phyloP scores from a whole-genome alignment of 768 basidiomycete species.

The Lactarius hengduanensis region DNA sequence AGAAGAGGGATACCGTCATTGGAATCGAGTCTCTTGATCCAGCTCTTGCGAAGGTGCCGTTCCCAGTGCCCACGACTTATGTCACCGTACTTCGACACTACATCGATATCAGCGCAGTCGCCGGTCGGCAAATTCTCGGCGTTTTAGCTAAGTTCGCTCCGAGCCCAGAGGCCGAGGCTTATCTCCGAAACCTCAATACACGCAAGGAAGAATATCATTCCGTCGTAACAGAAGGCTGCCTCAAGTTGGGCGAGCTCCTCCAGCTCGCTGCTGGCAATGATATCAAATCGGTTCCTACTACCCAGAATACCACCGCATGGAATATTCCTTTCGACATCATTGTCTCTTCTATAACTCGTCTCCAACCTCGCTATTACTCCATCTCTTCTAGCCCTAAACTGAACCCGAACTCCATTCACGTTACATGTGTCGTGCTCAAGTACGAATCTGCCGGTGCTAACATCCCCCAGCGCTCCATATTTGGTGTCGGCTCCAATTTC shows the following conservation, averaged over 20 bases:
- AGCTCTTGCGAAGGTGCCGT: slow-evolving; percentile 96
- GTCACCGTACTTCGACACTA: slow-evolving; percentile 92
- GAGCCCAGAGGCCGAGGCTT: slow-evolving; percentile 67
- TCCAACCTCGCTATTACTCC: slow-evolving; percentile 97
- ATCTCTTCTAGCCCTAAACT: slow-evolving; percentile 98
- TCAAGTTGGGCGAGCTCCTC: slow-evolving; percentile 91
- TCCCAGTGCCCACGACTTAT: slow-evolving; percentile 97
- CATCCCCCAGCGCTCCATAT: slow-evolving; percentile 64
- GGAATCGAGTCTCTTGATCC: slow-evolving; percentile 97
- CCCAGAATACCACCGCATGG: slow-evolving; percentile 83
- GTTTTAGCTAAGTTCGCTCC: slow-evolving; percentile 87
- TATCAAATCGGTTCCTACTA: slow-evolving; percentile 51
- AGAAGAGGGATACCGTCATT: slow-evolving; percentile 81
- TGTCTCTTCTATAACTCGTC: slow-evolving; percentile 87
- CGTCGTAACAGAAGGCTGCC: slow-evolving; percentile 76
- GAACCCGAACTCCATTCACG: slow-evolving; percentile 84
- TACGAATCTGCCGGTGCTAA: slow-evolving; percentile 68
- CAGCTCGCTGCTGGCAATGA: slow-evolving; percentile 87
- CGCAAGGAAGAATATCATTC: slow-evolving; percentile 85
- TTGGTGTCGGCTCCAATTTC: slow-evolving; percentile 94
- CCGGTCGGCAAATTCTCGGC: slow-evolving; percentile 91
- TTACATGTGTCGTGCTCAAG: slow-evolving; percentile 93
- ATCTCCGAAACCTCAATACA: slow-evolving; percentile 72
- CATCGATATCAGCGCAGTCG: slow-evolving; percentile 93
- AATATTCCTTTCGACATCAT: slow-evolving; percentile 95